These are phyloP conservation scores for Xerocomus brunneocitrinus DNA, from an alignment of 768 basidiomycete species.

Conservation along the genomic window DNA sequence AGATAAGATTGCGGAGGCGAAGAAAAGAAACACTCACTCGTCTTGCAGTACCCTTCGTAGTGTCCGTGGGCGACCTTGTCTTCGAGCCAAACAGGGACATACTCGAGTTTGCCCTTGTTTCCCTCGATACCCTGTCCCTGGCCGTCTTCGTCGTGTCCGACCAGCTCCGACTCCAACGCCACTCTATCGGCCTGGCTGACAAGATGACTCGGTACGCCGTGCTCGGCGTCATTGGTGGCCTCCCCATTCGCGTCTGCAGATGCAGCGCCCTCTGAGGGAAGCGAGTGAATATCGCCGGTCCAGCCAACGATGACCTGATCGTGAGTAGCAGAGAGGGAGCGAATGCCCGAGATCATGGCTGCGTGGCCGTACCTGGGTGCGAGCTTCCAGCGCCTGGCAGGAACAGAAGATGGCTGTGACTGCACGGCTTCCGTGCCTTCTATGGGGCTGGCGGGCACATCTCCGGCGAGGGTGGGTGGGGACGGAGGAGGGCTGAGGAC, in stretches of 20 bases:
- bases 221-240: slow-evolving; percentile 16
- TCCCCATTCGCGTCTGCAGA: slow-evolving; percentile 25
- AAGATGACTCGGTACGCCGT: slow-evolving; percentile 43
- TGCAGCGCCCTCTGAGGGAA: slow-evolving; percentile 28
- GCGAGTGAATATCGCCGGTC: slow-evolving; percentile 79
- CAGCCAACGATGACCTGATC: slow-evolving; percentile 92
- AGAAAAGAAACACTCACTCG: slow-evolving; percentile 54
- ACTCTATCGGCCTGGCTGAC: slow-evolving; percentile 60
- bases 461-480: slow-evolving; percentile 55
- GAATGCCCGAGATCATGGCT: slow-evolving; percentile 93
- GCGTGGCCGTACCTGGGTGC: slow-evolving; percentile 82
- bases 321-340: slow-evolving; percentile 75
- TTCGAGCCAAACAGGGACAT: slow-evolving; percentile 89
- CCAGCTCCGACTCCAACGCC: slow-evolving; percentile 62
- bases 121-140: slow-evolving; percentile 45
- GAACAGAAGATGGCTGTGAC: slow-evolving; percentile 9
- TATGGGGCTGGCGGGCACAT: slow-evolving; percentile 39
- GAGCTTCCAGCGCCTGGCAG: slow-evolving; percentile 61
- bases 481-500: slow-evolving; percentile 75
- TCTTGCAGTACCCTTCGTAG: slow-evolving; percentile 98
- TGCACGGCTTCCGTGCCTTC: not conserved
- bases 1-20: slow-evolving; percentile 2
- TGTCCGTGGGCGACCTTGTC: slow-evolving; percentile 88
- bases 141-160: slow-evolving; percentile 42
- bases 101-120: slow-evolving; percentile 54